Conservation (phyloP, 2,329 filamentous ascomycete genomes). For the Talaromyces islandicus region DNA sequence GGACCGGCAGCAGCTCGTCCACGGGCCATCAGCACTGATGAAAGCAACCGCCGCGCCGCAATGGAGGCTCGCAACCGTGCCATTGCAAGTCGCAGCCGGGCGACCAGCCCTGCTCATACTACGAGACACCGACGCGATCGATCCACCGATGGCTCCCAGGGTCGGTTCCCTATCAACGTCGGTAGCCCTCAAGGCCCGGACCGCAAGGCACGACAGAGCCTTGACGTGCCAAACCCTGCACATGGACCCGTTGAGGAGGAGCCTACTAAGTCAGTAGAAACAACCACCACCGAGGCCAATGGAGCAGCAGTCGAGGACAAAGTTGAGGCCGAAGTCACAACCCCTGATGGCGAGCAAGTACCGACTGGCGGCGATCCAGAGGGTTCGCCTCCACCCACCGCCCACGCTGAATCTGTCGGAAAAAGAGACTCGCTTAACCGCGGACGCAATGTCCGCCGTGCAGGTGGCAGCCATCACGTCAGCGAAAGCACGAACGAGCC, state of each 20-base stretch:
- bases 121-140: slow-evolving; percentile 69
- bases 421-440: slow-evolving; percentile 62
- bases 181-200: slow-evolving; percentile 53
- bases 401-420: slow-evolving; percentile 38
- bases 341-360: slow-evolving; percentile 17
- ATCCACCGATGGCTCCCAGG: slow-evolving; percentile 62
- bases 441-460: slow-evolving; percentile 44
- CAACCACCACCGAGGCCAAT: slow-evolving; percentile 18
- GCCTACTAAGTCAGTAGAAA: slow-evolving; percentile 14
- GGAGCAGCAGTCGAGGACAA: slow-evolving; percentile 17
- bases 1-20: slow-evolving; percentile 56
- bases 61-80: slow-evolving; percentile 91
- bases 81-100: slow-evolving; percentile 64
- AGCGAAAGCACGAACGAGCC: slow-evolving; percentile 28
- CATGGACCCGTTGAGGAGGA: slow-evolving; percentile 28
- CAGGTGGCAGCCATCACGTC: slow-evolving; percentile 41
- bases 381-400: slow-evolving; percentile 28
- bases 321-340: slow-evolving; percentile 15
- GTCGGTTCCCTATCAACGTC: slow-evolving; percentile 76
- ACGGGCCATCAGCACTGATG: slow-evolving; percentile 87
- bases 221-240: slow-evolving; percentile 69
- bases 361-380: slow-evolving; percentile 16
- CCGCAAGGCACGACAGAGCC: slow-evolving; percentile 56
- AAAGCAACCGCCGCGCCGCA: slow-evolving; percentile 87
- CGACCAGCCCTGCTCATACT: slow-evolving; percentile 58